Evolutionary conservation across 2,329 filamentous ascomycete species (phyloP).

Genomic region (Hymenoscyphus scutula): DNA sequence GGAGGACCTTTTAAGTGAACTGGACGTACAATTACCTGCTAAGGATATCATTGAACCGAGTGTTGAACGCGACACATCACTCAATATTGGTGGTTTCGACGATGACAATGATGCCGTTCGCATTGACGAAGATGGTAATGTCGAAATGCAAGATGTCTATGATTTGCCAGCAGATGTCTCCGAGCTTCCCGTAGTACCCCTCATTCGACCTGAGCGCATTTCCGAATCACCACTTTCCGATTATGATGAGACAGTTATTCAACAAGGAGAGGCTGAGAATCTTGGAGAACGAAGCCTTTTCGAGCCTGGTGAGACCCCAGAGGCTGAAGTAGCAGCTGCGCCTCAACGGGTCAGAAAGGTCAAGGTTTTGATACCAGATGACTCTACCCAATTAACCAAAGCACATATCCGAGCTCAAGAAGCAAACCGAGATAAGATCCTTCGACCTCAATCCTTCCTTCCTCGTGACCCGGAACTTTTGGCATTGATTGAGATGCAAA

Average conservation of each 20-base stretch:
- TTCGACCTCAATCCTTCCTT: conserved; percentile 78
- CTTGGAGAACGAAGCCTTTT: conserved; percentile 54
- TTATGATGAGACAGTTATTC: conserved; percentile 61
- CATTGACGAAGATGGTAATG: conserved; percentile 64
- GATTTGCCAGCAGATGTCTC: conserved; percentile 53
- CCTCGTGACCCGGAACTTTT: conserved; percentile 84
- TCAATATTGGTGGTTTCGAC: conserved; percentile 50
- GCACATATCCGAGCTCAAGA: conserved; percentile 83
- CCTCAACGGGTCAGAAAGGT: conserved; percentile 76
- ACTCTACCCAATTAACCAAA: conserved; percentile 71
- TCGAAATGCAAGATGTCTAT: conserved; percentile 60
- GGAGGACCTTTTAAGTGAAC: conserved; percentile 64
- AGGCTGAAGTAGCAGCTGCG: conserved; percentile 60
- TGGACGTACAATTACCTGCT: conserved; percentile 54
- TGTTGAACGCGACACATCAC: conserved; percentile 53
- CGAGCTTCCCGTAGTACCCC: conserved; percentile 47
- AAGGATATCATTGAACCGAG: conserved; percentile 52
- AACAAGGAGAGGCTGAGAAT: conserved; percentile 55
- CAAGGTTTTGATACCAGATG: conserved; percentile 78
- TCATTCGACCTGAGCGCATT: conserved; percentile 56
- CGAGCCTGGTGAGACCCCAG: conserved; percentile 55
- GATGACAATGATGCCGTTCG: conserved; percentile 49
- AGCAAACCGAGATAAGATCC: conserved; percentile 78
- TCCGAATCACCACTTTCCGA: conserved; percentile 70
- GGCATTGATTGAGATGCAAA: conserved; percentile 87